Evolutionary conservation across 108 stramenopile species (phyloP).

Genomic region (Aurantiochytrium sp.): DNA sequence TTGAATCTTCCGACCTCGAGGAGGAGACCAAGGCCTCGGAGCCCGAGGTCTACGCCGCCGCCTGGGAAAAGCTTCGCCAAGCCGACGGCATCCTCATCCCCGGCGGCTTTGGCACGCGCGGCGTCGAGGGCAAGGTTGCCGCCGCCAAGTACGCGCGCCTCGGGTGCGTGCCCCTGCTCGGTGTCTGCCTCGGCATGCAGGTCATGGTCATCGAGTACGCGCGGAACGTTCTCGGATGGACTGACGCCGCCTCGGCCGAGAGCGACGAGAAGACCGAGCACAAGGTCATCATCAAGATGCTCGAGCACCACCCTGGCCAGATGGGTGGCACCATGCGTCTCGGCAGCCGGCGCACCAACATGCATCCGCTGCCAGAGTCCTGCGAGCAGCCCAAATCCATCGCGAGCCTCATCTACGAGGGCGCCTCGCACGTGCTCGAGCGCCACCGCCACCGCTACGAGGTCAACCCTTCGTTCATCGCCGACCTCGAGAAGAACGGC

Average conservation of each 20-base stretch:
- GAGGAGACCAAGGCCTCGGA: slow-evolving; percentile 41
- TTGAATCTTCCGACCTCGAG: slow-evolving; percentile 88
- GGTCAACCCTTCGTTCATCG: slow-evolving; percentile 93
- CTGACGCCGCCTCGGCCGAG: slow-evolving; percentile 87
- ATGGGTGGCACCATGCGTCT: slow-evolving; percentile 99
- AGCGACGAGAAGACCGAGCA: slow-evolving; percentile 73
- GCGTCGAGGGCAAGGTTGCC: slow-evolving; percentile 77
- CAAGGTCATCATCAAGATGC: slow-evolving; percentile 96
- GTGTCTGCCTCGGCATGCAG: slow-evolving; percentile 96
- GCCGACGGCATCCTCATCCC: slow-evolving; percentile 83
- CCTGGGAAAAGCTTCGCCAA: slow-evolving; percentile 72
- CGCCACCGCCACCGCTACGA: slow-evolving; percentile 99
- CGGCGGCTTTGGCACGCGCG: slow-evolving; percentile 91
- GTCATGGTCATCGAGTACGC: slow-evolving; percentile 93
- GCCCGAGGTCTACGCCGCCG: slow-evolving; percentile 40
- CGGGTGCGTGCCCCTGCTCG: slow-evolving; percentile 75
- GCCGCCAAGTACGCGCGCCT: slow-evolving; percentile 86
- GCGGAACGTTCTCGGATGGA: slow-evolving; percentile 75
- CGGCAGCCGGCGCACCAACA: slow-evolving; percentile 76
- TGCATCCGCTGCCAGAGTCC: slow-evolving; percentile 64
- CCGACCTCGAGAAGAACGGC: slow-evolving; percentile 76
- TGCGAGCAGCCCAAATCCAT: slow-evolving; percentile 26
- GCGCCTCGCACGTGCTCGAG: slow-evolving; percentile 67
- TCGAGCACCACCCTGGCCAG: slow-evolving; percentile 85
- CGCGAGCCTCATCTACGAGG: slow-evolving; percentile 67